Evolutionary conservation across 305 asterid genomes (phyloP).

Genomic region (Solanum hybrid): DNA sequence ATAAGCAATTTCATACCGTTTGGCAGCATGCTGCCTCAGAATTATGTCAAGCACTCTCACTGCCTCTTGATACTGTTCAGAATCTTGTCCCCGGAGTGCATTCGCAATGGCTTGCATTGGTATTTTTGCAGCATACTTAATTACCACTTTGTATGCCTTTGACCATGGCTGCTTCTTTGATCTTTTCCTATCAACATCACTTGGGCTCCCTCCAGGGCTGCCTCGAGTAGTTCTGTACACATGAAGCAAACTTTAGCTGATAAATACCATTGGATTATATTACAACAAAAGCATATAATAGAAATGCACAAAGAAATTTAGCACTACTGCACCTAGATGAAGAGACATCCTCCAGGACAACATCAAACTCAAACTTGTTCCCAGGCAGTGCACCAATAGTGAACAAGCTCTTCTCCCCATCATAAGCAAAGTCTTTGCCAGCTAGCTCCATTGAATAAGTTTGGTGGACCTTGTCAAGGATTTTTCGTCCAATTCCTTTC

Average conservation of each 20-base stretch:
- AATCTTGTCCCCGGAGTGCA: constrained; percentile 44
- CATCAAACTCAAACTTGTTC: constrained; percentile 48
- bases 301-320: background rate
- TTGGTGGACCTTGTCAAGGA: constrained; percentile 41
- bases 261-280: background rate
- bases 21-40: constrained; percentile 61
- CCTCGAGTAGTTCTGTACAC: constrained; percentile 24
- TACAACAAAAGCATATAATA: background rate
- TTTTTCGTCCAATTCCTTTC: constrained; percentile 52
- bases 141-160: constrained; percentile 42
- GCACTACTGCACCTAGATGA: constrained; percentile 27
- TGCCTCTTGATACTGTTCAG: constrained; percentile 65
- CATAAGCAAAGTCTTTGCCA: constrained; percentile 53
- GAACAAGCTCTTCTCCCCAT: constrained; percentile 63
- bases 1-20: constrained; percentile 28
- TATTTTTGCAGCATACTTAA: constrained; percentile 56
- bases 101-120: constrained; percentile 48
- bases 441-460: constrained; percentile 42
- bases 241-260: background rate
- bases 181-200: constrained; percentile 39
- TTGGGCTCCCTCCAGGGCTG: constrained; percentile 37
- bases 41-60: constrained; percentile 55
- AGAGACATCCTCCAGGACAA: constrained; percentile 40
- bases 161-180: constrained; percentile 30
- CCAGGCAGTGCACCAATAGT: constrained; percentile 60